phyloP scores from a whole-genome alignment of 495 filamentous ascomycete species.

The Saxophila tyrrhenica region DNA sequence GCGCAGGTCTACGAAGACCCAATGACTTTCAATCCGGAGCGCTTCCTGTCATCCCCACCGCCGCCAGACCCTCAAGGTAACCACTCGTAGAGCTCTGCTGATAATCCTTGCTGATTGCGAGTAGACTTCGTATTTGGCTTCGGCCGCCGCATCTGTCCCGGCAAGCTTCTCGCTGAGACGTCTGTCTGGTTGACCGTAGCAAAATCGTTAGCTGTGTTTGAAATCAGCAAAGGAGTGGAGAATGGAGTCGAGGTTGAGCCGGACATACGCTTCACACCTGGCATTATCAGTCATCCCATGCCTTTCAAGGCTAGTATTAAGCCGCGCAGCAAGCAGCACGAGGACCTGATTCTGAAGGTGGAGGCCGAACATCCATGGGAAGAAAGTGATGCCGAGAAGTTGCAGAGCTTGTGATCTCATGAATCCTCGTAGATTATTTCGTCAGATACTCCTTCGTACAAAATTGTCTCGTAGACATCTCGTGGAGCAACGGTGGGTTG shows the following conservation, averaged over 20 bases:
- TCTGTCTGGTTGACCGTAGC: constrained; percentile 7
- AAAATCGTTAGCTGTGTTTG: constrained; percentile 7
- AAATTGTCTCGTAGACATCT: too few species aligned
- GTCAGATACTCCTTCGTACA: not conserved
- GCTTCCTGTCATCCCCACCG: constrained; percentile 2
- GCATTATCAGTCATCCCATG: constrained; percentile 32
- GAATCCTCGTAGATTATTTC: too few species aligned
- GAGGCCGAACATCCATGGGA: constrained; percentile 22
- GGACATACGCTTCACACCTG: constrained; percentile 25
- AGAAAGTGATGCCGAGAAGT: not conserved
- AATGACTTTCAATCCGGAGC: constrained; percentile 16
- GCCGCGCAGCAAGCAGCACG: constrained; percentile 27
- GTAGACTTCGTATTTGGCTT: constrained; percentile 10
- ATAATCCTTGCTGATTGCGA: not conserved
- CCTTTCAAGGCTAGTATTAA: constrained; percentile 29
- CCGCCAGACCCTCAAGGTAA: constrained; percentile 2
- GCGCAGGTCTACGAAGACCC: constrained; percentile 4
- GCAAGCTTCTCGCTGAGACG: constrained; percentile 7
- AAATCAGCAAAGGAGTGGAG: constrained; percentile 27
- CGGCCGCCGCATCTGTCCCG: constrained; percentile 13
- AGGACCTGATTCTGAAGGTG: constrained; percentile 27
- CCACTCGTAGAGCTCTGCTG: not conserved
- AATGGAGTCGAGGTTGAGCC: constrained; percentile 27
- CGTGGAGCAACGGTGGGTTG: too few species aligned
- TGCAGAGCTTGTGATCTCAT: too few species aligned